phyloP scores from a whole-genome alignment of 345 rosid species.

The Euclidium syriacum region DNA sequence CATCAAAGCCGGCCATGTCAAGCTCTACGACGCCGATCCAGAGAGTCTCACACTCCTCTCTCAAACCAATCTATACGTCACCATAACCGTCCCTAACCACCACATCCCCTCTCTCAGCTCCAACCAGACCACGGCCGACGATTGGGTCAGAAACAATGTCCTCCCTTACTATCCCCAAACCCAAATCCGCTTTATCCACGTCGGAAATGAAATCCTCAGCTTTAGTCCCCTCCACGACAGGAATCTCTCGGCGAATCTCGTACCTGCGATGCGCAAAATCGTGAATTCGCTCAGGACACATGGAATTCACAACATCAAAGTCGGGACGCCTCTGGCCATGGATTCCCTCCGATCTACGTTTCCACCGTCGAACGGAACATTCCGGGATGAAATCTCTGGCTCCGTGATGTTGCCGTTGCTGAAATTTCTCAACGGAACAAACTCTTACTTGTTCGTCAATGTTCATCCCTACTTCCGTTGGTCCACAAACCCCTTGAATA shows the following conservation, averaged over 20 bases:
- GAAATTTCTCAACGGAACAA: slow-evolving; percentile 56
- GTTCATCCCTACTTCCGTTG: slow-evolving; percentile 75
- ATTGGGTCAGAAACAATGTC: slow-evolving; percentile 56
- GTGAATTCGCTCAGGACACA: slow-evolving; percentile 37
- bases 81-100: slow-evolving; percentile 57
- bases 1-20: slow-evolving; percentile 46
- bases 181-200: slow-evolving; percentile 48
- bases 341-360: slow-evolving; percentile 46
- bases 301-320: slow-evolving; percentile 52
- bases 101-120: slow-evolving; percentile 44
- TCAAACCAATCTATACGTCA: slow-evolving; percentile 47
- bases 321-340: slow-evolving; percentile 74
- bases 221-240: slow-evolving; percentile 31
- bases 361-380: slow-evolving; percentile 67
- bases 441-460: slow-evolving; percentile 67
- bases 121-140: slow-evolving; percentile 39
- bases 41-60: slow-evolving; percentile 51
- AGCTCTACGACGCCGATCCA: slow-evolving; percentile 54
- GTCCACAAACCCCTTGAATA: slow-evolving; percentile 40
- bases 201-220: slow-evolving; percentile 61
- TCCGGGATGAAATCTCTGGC: slow-evolving; percentile 48
- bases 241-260: slow-evolving; percentile 37
- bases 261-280: slow-evolving; percentile 64
- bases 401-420: slow-evolving; percentile 50
- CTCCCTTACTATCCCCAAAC: slow-evolving; percentile 51